Conservation (phyloP, 208 protist genomes). For the Leishmania tarentolae region DNA sequence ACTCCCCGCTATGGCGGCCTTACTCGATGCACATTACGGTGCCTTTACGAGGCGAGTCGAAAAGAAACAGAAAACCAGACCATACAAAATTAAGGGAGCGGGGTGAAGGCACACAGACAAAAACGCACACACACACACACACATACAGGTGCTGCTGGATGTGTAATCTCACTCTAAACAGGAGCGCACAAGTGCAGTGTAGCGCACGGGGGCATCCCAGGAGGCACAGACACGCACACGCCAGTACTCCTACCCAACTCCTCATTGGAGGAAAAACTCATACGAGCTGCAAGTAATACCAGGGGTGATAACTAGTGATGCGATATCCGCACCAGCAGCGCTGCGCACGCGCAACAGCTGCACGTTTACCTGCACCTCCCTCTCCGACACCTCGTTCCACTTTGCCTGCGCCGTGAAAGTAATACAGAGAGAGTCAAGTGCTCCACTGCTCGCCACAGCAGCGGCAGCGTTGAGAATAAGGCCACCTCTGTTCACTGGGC, state of each 20-base stretch:
- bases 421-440: slow-evolving; percentile 10
- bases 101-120: not conserved
- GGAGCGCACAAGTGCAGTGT: not conserved
- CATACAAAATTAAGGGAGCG: not conserved
- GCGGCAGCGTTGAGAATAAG: slow-evolving; percentile 15
- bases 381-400: slow-evolving; percentile 23
- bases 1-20: not conserved
- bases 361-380: slow-evolving; percentile 41
- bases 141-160: not conserved
- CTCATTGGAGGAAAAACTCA: slow-evolving; percentile 25
- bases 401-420: slow-evolving; percentile 34
- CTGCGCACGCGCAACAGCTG: slow-evolving; percentile 31
- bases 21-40: slow-evolving; percentile 2
- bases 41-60: not conserved
- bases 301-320: slow-evolving; percentile 34
- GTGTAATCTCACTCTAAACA: not conserved
- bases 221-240: not conserved
- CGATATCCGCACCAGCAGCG: not conserved
- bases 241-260: not conserved
- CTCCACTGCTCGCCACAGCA: not conserved
- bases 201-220: not conserved
- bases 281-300: slow-evolving; percentile 36
- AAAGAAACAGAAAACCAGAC: not conserved
- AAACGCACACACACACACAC: not conserved
- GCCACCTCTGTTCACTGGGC: slow-evolving; percentile 13